Evolutionary conservation across 2,329 filamentous ascomycete species (phyloP).

Genomic region (Trichoderma sp.): DNA sequence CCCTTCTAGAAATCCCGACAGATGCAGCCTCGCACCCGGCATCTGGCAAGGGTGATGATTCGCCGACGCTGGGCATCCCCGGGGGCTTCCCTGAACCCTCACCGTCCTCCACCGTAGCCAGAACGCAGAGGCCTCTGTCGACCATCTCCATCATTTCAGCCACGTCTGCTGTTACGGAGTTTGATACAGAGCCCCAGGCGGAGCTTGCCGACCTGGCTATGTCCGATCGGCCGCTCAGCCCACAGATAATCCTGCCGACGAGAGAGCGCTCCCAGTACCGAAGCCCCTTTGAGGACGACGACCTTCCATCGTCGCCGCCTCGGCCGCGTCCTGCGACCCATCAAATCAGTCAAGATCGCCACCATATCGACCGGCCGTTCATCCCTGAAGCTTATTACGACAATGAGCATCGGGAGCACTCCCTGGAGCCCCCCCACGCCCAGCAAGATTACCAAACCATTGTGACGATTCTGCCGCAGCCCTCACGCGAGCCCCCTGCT

Average conservation of each 20-base stretch:
- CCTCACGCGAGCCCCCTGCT: constrained; percentile 30
- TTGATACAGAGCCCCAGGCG: constrained; percentile 72
- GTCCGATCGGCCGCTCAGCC: constrained; percentile 38
- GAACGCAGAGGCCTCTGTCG: constrained; percentile 54
- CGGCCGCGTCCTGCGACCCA: constrained; percentile 30
- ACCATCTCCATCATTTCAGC: constrained; percentile 63
- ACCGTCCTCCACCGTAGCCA: constrained; percentile 42
- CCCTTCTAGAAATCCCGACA: constrained; percentile 29
- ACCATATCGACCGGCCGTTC: constrained; percentile 26
- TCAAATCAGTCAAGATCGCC: constrained; percentile 5
- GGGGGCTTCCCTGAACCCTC: constrained; percentile 58
- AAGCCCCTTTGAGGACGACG: constrained; percentile 55
- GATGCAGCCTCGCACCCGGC: constrained; percentile 18
- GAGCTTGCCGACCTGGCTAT: constrained; percentile 49
- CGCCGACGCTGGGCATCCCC: constrained; percentile 67
- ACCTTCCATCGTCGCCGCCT: constrained; percentile 30
- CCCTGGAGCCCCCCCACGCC: constrained; percentile 27
- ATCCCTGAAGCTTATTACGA: constrained; percentile 41
- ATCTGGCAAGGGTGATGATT: constrained; percentile 49
- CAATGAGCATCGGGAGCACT: constrained; percentile 42
- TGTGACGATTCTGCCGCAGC: constrained; percentile 54
- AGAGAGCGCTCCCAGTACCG: constrained; percentile 49
- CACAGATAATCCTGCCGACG: constrained; percentile 34
- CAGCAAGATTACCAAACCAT: constrained; percentile 45
- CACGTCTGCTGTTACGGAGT: constrained; percentile 66